Conservation (phyloP, 805 yeast species). For the Nakazawaea ernobii region DNA sequence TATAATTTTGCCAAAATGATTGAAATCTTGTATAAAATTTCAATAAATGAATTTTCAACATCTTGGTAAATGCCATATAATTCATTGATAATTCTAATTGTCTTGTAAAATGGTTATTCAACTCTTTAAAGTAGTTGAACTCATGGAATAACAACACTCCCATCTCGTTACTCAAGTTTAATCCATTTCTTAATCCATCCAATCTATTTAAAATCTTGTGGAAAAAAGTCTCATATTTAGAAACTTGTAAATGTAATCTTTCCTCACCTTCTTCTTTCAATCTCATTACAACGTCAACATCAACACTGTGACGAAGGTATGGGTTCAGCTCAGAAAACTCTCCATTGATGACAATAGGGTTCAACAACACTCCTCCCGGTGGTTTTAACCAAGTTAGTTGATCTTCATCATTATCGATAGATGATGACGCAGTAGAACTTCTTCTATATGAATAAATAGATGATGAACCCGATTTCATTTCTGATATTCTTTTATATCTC, state of each 20-base stretch:
- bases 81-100: background rate
- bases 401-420: background rate
- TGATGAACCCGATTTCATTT: background rate
- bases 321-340: background rate
- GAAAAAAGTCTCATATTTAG: slow-evolving; percentile 4
- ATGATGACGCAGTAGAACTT: background rate
- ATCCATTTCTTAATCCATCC: background rate
- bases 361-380: background rate
- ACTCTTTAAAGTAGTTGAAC: background rate
- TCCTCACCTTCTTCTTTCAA: background rate
- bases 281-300: background rate
- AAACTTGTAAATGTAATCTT: background rate
- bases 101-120: background rate
- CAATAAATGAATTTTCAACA: background rate
- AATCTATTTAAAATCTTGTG: background rate
- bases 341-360: slow-evolving; percentile 1
- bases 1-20: background rate
- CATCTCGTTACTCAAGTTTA: background rate
- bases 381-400: background rate
- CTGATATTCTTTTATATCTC: background rate
- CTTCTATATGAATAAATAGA: background rate
- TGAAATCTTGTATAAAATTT: background rate
- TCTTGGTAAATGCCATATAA: background rate
- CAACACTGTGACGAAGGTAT: background rate
- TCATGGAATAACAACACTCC: slow-evolving; percentile 1